Base-by-base conservation (phyloP, 2,329 filamentous ascomycete genomes). In the Colletotrichum spaethianum region DNA sequence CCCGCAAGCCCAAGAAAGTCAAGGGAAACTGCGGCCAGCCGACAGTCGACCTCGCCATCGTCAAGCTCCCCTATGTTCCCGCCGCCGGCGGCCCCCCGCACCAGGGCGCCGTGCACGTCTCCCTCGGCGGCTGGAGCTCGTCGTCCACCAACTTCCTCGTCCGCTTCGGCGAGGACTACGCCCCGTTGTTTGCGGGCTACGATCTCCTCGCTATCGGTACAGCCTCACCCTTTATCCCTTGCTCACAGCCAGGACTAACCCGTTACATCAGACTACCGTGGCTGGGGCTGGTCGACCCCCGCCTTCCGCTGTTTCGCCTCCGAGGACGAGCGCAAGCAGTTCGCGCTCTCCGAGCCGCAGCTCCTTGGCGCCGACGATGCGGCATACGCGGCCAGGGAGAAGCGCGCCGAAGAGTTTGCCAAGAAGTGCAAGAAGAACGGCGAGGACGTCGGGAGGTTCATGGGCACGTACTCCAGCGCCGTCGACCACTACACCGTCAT, bases 391-490 rank as follows among this genome's bases (percentile, higher is more conserved):
- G 31, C 26, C 4, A 61, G 66, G 26, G 66, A 63, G 23, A 63
- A 63, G 28, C 50, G 59, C 38, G 48, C 66, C 2, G 66, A 63
- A 12, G 66, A 68, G 11, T 56, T 68, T 23, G 40, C 38, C 0
- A 68, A 56, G n/a, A 48, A 44, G 16, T 68, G 66, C 40, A 63
- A 68, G 1, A 68, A 63, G 20, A 57, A 68, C 31, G 66, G 66
- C 18, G 66, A 56, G 40, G 50, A 57, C 2, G 28, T 68, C 28
- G 66, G 59, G 11, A 40, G 50, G 38, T 63, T 68, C 48, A 63
- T 68, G 59, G 66, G 66, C 9, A 68, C 66, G 23, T 68, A 68
- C 50, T 36, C 66, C 31, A 68, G 50, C 7, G 59, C 66, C n/a
- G 59, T 68, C 14, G 66, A 68, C 5, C 66, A 68, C 59, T 63